Percentiles rank a stretch among this genome's conserved stretches.
These are phyloP conservation scores for Ophiocordyceps camponoti-saundersi DNA, from an alignment of 2,329 filamentous ascomycete genomes.

Conservation along the genomic window DNA sequence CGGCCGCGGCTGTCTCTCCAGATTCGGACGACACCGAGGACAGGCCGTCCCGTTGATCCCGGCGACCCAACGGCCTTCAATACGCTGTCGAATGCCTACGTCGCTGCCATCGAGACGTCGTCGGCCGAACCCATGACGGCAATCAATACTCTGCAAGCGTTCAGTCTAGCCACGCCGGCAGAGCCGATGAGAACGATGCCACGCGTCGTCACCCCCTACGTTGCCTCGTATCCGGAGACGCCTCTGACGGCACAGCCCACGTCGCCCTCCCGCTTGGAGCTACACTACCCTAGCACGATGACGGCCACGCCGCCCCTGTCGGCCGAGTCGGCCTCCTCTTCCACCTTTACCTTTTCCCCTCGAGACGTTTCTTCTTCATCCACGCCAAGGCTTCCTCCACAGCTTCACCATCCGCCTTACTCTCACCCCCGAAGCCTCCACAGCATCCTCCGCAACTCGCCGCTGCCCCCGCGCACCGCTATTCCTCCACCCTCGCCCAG, in stretches of 20 bases:
- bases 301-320: slow-evolving; percentile 42
- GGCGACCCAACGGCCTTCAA: slow-evolving; percentile 47
- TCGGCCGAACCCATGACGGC: slow-evolving; percentile 30
- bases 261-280: slow-evolving; percentile 28
- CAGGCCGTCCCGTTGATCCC: slow-evolving; percentile 25
- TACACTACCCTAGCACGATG: slow-evolving; percentile 37
- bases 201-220: slow-evolving; percentile 25
- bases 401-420: slow-evolving; percentile 25
- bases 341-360: slow-evolving; percentile 30
- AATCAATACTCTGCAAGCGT: slow-evolving; percentile 24
- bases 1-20: slow-evolving; percentile 40
- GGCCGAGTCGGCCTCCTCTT: slow-evolving; percentile 27
- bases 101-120: slow-evolving; percentile 42
- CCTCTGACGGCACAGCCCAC: slow-evolving; percentile 32
- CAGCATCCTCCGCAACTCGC: slow-evolving; percentile 51
- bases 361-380: slow-evolving; percentile 10
- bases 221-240: slow-evolving; percentile 32
- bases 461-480: slow-evolving; percentile 34
- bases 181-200: slow-evolving; percentile 14
- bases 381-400: no score
- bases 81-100: slow-evolving; percentile 48
- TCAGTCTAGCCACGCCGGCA: slow-evolving; percentile 12
- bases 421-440: slow-evolving; percentile 39
- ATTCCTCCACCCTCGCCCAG: slow-evolving; percentile 34
- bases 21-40: slow-evolving; percentile 26